Conservation (phyloP, 2,329 filamentous ascomycete species). For the Clathrospora elynae region DNA sequence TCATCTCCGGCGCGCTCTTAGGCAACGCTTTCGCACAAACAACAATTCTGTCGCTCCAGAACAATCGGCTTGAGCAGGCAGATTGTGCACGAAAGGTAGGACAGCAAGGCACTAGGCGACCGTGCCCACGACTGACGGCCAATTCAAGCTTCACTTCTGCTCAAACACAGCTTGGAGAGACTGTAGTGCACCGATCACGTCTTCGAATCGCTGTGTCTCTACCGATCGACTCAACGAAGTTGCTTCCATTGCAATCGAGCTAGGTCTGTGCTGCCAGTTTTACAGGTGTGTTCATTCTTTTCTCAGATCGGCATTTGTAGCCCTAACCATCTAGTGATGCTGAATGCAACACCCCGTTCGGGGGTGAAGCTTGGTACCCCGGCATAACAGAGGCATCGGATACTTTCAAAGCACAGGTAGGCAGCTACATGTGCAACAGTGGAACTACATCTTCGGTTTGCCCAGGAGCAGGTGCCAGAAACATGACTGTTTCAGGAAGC, state of each 20-base stretch:
- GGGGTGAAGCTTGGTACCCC: slow-evolving; percentile 8
- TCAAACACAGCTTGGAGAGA: slow-evolving; percentile 7
- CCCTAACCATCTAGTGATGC: slow-evolving; percentile 10
- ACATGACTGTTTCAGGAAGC: not conserved
- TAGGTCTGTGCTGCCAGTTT: slow-evolving; percentile 10
- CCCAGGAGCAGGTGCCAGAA: slow-evolving; percentile 4
- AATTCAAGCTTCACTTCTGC: slow-evolving; percentile 9
- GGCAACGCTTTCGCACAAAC: slow-evolving; percentile 6
- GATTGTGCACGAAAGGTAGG: slow-evolving; percentile 14
- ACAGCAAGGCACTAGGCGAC: slow-evolving; percentile 6
- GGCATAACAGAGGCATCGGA: slow-evolving; percentile 4
- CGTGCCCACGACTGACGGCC: slow-evolving; percentile 1
- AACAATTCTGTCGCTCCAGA: slow-evolving; percentile 8
- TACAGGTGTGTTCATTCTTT: slow-evolving; percentile 10
- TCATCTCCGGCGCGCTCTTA: slow-evolving; percentile 1
- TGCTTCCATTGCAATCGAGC: slow-evolving; percentile 7
- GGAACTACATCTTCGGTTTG: slow-evolving; percentile 7
- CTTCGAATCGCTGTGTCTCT: slow-evolving; percentile 8
- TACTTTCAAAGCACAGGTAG: slow-evolving; percentile 11
- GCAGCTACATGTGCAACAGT: slow-evolving; percentile 17
- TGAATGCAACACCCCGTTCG: slow-evolving; percentile 1
- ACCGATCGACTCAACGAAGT: slow-evolving; percentile 12
- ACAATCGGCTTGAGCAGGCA: slow-evolving; percentile 9
- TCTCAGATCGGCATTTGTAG: not conserved
- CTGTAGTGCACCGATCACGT: slow-evolving; percentile 11